Base-by-base conservation (phyloP, 495 filamentous ascomycete genomes). In the Lindgomyces ingoldianus region DNA sequence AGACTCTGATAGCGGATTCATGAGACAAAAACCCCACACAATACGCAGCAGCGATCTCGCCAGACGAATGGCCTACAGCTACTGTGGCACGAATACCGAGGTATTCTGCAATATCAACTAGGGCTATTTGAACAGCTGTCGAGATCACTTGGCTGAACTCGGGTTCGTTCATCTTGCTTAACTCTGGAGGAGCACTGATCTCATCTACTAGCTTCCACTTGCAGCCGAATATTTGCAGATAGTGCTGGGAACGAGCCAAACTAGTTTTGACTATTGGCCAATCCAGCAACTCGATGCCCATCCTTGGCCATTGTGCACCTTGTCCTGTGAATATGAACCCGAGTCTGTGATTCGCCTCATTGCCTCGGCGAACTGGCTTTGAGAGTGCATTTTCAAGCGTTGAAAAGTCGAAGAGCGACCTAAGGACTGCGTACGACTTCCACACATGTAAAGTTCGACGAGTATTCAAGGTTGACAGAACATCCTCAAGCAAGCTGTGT, bases 301-400 rank as follows among this genome's bases (percentile, higher is more conserved):
- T 79, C 4, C 27, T 61, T 12, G 24, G 14, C 59, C 67, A 79
- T 33, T 79, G 77, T 1, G 77, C 77, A 19, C 77, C 77, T 62
- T 79, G 77, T 0, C 77, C 76, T 1, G 74, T 79, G 50, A 79
- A 79, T 0, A 78, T 61, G 33, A 75, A 73, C 0, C 56, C 70
- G 1, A 78, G 29, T 8, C 60, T 54, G 21, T 42, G 48, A 21
- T 11, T 3, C 46, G 9, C 27, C 46, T 49, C 27, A 3, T 22
- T 22, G 21, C 18, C 27, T n/a, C n/a, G n/a, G n/a, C n/a, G n/a
- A 25, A 25, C n/a, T 4, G 21, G 12, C 11, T 22, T 25, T 4
- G 46, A 49, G 18, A 25, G 10, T 16, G 27, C 1, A 16, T 49
- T 14, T 22, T 19, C 3, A 4, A 49, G 46, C 4, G 6, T 22